Evolutionary conservation across 1,284 basidiomycete genomes (phyloP).

Genomic region (Bjerkandera adusta): DNA sequence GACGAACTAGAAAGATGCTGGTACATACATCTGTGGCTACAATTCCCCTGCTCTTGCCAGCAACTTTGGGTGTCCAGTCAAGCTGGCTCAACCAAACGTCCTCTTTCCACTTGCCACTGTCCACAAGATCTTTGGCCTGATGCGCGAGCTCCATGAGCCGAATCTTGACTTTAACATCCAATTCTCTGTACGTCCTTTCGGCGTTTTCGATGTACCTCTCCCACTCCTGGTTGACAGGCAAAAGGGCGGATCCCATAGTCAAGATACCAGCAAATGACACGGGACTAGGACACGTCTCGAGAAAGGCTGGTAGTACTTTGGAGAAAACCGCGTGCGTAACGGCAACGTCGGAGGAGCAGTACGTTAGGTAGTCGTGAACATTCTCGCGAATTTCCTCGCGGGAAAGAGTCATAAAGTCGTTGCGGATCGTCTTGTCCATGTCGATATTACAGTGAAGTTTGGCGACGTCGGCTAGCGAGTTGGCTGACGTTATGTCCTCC

Average conservation of each 20-base stretch:
- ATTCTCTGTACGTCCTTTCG: slow-evolving; percentile 74
- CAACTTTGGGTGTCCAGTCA: slow-evolving; percentile 92
- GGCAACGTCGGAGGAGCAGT: slow-evolving; percentile 85
- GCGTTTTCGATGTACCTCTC: slow-evolving; percentile 77
- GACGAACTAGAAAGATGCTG: too few species aligned
- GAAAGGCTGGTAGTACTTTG: slow-evolving; percentile 83
- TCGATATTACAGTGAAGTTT: slow-evolving; percentile 84
- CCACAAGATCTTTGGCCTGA: slow-evolving; percentile 50
- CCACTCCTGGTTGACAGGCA: slow-evolving; percentile 92
- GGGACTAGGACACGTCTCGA: slow-evolving; percentile 86
- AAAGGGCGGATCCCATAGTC: slow-evolving; percentile 89
- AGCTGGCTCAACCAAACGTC: slow-evolving; percentile 91
- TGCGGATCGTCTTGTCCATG: slow-evolving; percentile 79
- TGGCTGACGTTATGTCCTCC: slow-evolving; percentile 92
- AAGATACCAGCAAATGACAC: slow-evolving; percentile 92
- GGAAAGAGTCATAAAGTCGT: slow-evolving; percentile 71
- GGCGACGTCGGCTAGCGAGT: slow-evolving; percentile 92
- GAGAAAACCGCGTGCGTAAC: slow-evolving; percentile 85
- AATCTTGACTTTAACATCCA: slow-evolving; percentile 74
- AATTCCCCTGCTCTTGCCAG: slow-evolving; percentile 68
- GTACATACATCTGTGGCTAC: slow-evolving; percentile 17
- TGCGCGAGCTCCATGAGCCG: slow-evolving; percentile 72
- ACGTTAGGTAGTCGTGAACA: slow-evolving; percentile 79
- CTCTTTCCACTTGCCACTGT: slow-evolving; percentile 55
- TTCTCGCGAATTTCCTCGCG: slow-evolving; percentile 66